Base-by-base conservation (phyloP, 257 asterid species). In the Oldenlandia corymbosa region DNA sequence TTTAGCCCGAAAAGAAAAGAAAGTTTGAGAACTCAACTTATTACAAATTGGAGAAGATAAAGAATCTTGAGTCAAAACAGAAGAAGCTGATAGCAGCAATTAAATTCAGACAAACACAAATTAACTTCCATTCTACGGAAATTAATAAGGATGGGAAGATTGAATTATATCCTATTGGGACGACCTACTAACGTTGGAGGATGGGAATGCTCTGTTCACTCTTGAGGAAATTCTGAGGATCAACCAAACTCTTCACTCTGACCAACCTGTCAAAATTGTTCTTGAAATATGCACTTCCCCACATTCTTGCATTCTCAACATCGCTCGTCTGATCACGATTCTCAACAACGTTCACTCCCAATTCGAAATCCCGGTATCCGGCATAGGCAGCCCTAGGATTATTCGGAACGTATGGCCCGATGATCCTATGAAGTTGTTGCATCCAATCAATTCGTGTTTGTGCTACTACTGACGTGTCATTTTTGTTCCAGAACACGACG, bases 181-280 rank as follows among this genome's bases (percentile, higher is more conserved):
- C n/a, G n/a, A n/a, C n/a, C n/a, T 34, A 34, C 9, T 34, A 34
- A 34, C 43, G 43, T 39, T 43, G 48, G 48, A 48, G 26, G 8
- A 32, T 31, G 32, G 68, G 68, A 10, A 64, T 9, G 24, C 58
- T 64, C 17, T 64, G 68, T 26, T 64, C 68, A 63, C 32, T 39
- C 13, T 30, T 46, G 58, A 63, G 48, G 46, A 13, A 49, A 63
- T 63, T 31, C 2, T 30, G 12, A 32, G 59, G 59, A 64, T 64
- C 68, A 32, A 32, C 30, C 13, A 11, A 7, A 7, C 28, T n/a
- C 10, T 64, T 64, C 59, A 49, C 68, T 12, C 10, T 2, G 3
- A 47, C 47, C 7, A 64, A 64, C 16, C 68, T 64, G 6, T 64
- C 47, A 39, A 48, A 64, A 32, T 64, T 64, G n/a, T 20, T 8